These are phyloP conservation scores for bread wheat (Triticum aestivum) DNA, from an alignment of 176 grass and related monocot genomes.

Conservation along the genomic window IWGSC_CS_RefSeq_v2.1 NC_057810.1:368217535-368218034, in stretches of 20 bases:
- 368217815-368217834: background rate
- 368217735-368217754: conserved; percentile 36
- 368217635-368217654: conserved; percentile 18
- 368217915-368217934: conserved; percentile 23
- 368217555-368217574: background rate
- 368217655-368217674: conserved; percentile 33
- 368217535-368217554: conserved; percentile 20
- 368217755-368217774: conserved; percentile 35
- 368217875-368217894: background rate
- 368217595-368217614: conserved; percentile 13
- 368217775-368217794: conserved; percentile 40
- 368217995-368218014: conserved; percentile 19
- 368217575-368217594: conserved; percentile 13
- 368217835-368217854: conserved; percentile 10
- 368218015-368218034: conserved; percentile 27
- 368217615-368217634: conserved; percentile 33
- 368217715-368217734: conserved; percentile 29
- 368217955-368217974: conserved; percentile 7
- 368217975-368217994: conserved; percentile 4
- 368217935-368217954: background rate
- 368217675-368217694: conserved; percentile 13
- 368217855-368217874: conserved; percentile 13
- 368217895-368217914: conserved; percentile 26
- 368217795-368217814: conserved; percentile 45
- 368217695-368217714: background rate